A percentile compares a stretch with the other conserved stretches of the same genome.
These are phyloP conservation scores for Carex arenaria DNA, from an alignment of 202 grass and related monocot species.

Conservation along the genomic window DNA sequence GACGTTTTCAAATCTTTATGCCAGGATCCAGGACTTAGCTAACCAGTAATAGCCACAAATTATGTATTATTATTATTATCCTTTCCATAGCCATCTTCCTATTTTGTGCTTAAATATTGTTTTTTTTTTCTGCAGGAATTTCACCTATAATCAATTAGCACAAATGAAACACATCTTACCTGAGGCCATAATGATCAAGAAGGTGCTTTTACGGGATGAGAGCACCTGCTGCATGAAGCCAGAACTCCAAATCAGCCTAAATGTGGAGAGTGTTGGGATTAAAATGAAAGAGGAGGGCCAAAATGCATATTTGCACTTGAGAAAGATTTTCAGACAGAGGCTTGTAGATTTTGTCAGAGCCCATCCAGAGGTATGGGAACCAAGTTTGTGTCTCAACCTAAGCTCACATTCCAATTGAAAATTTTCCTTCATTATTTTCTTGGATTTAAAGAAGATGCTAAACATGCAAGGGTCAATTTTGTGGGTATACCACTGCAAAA, in stretches of 20 bases:
- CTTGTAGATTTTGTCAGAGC: slow-evolving; percentile 50
- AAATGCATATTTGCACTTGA: slow-evolving; percentile 49
- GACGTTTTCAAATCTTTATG: slow-evolving; percentile 53
- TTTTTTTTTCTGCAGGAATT: slow-evolving; percentile 45
- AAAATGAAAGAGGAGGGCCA: slow-evolving; percentile 45
- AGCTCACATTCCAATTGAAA: neutral
- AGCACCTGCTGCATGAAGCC: slow-evolving; percentile 86
- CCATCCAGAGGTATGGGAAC: slow-evolving; percentile 67
- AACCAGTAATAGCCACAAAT: slow-evolving; percentile 35
- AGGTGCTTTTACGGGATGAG: slow-evolving; percentile 60
- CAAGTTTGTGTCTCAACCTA: neutral
- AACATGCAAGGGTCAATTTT: neutral
- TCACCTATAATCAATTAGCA: slow-evolving; percentile 66
- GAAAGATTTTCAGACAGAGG: slow-evolving; percentile 65
- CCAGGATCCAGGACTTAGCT: slow-evolving; percentile 57
- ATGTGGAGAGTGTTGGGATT: slow-evolving; percentile 33
- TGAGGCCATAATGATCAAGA: slow-evolving; percentile 62
- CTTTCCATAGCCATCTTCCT: neutral
- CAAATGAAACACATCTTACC: slow-evolving; percentile 82
- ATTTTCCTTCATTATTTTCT: neutral
- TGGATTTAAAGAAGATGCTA: neutral
- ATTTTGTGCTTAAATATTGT: neutral
- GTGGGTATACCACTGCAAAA: neutral
- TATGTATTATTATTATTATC: neutral
- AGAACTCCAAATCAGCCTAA: slow-evolving; percentile 65